Percentiles rank a stretch among this genome's conserved stretches.
phyloP scores from a whole-genome alignment of 2,329 filamentous ascomycete species.

The Neurospora sp. region DNA sequence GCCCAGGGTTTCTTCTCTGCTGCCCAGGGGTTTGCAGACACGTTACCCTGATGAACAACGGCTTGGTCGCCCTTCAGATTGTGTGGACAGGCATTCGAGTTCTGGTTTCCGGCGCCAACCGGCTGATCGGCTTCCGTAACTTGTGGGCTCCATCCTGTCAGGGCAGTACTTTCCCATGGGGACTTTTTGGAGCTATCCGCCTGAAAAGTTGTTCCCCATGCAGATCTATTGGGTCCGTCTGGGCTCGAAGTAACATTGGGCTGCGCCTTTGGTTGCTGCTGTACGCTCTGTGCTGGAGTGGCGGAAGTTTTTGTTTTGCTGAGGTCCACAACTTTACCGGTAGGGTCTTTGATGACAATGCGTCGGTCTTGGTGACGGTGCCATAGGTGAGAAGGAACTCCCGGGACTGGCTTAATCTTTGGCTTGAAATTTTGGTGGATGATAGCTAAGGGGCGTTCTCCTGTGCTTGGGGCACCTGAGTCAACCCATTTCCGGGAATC shows the following conservation, averaged over 20 bases:
- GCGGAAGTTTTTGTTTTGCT: not conserved
- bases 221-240: not conserved
- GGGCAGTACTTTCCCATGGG: not conserved
- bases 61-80: not conserved
- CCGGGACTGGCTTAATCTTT: not conserved
- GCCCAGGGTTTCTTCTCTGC: not conserved
- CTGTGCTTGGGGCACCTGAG: not conserved
- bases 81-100: not conserved
- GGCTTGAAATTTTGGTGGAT: not conserved
- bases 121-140: not conserved
- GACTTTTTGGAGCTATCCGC: not conserved
- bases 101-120: not conserved
- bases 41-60: not conserved
- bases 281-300: not conserved
- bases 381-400: conserved; percentile 1
- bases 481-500: not conserved
- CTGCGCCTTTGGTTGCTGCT: not conserved
- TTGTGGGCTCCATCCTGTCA: not conserved
- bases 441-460: not conserved
- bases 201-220: not conserved
- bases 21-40: not conserved
- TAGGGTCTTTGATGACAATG: not conserved
- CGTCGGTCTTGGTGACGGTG: not conserved
- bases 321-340: not conserved
- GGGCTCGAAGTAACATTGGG: not conserved